Evolutionary conservation across 2,329 filamentous ascomycete genomes (phyloP).

Genomic region (Monosporascus ibericus): DNA sequence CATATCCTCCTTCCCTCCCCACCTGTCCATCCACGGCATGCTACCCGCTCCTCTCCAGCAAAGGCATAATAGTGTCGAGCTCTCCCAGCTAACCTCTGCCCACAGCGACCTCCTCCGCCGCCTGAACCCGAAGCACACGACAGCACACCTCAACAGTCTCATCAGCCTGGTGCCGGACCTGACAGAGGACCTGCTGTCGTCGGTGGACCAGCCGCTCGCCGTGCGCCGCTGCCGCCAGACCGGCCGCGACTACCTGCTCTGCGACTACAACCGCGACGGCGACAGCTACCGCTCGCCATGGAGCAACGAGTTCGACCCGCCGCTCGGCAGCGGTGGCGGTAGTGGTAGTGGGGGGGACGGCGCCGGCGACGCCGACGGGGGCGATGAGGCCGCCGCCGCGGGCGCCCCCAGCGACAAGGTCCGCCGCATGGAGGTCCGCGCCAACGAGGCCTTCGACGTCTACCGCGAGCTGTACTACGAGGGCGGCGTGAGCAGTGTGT

Average conservation of each 20-base stretch:
- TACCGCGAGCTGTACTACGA: slow-evolving; percentile 97
- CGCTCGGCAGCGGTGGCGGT: slow-evolving; percentile 57
- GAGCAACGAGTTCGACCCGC: slow-evolving; percentile 97
- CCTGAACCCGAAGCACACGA: slow-evolving; percentile 89
- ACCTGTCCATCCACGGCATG: no score
- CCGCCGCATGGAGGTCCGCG: slow-evolving; percentile 85
- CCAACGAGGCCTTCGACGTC: slow-evolving; percentile 94
- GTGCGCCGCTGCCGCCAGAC: slow-evolving; percentile 81
- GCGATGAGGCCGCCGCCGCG: slow-evolving; percentile 62
- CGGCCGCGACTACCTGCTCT: slow-evolving; percentile 92
- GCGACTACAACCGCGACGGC: slow-evolving; percentile 99
- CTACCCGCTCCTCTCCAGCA: no score
- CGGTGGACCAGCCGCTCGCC: slow-evolving; percentile 90
- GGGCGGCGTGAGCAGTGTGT: slow-evolving; percentile 90
- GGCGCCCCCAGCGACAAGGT: slow-evolving; percentile 86
- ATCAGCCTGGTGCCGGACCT: slow-evolving; percentile 85
- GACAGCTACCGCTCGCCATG: slow-evolving; percentile 98
- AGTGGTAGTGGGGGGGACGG: slow-evolving; percentile 43
- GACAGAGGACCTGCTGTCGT: slow-evolving; percentile 95
- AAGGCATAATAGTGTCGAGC: no score
- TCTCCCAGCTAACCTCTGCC: slow-evolving; percentile 4
- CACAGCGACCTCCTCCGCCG: slow-evolving; percentile 92
- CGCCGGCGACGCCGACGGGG: background rate
- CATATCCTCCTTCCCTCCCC: no score
- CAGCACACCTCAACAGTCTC: slow-evolving; percentile 80